These are phyloP conservation scores for Pyrenochaeta sp. DNA, from an alignment of 2,329 filamentous ascomycete genomes.

Conservation along the genomic window DNA sequence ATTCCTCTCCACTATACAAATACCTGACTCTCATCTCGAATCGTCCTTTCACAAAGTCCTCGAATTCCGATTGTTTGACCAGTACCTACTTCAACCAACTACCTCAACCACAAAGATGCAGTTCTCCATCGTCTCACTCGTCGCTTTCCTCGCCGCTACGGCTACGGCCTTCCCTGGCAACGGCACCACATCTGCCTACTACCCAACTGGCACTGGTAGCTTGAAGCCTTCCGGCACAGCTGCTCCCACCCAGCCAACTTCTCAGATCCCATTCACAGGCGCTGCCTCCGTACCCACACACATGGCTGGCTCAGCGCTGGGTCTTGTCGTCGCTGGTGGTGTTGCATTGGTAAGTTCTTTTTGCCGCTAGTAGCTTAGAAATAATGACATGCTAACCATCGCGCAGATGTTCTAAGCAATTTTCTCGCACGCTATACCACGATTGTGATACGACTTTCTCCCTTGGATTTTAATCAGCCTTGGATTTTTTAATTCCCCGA, in stretches of 20 bases:
- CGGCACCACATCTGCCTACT: slow-evolving; percentile 29
- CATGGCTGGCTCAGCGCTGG: slow-evolving; percentile 35
- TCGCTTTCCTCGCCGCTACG: slow-evolving; percentile 34
- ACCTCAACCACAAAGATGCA: slow-evolving; percentile 35
- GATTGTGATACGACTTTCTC: too few relatives aligned
- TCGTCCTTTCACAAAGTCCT: neutral
- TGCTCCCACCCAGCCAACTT: slow-evolving; percentile 17
- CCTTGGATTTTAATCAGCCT: too few relatives aligned
- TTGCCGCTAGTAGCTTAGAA: too few relatives aligned
- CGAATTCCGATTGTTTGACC: neutral
- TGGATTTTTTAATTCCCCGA: too few relatives aligned
- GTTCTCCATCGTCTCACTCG: slow-evolving; percentile 35
- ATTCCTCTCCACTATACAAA: neutral
- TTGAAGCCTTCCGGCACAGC: slow-evolving; percentile 15
- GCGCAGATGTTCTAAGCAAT: too few relatives aligned
- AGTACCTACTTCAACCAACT: slow-evolving; percentile 3
- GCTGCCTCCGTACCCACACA: slow-evolving; percentile 27
- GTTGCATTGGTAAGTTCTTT: slow-evolving; percentile 37
- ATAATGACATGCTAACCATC: too few relatives aligned
- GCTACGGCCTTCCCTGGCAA: slow-evolving; percentile 32
- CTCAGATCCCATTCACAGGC: slow-evolving; percentile 35
- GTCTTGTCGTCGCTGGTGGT: slow-evolving; percentile 39
- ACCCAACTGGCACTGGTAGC: slow-evolving; percentile 34
- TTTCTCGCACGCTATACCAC: too few relatives aligned
- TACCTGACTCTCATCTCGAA: too few relatives aligned